Evolutionary conservation across 345 rosid species (phyloP).

Genomic region (Ailanthus altissimus): DNA sequence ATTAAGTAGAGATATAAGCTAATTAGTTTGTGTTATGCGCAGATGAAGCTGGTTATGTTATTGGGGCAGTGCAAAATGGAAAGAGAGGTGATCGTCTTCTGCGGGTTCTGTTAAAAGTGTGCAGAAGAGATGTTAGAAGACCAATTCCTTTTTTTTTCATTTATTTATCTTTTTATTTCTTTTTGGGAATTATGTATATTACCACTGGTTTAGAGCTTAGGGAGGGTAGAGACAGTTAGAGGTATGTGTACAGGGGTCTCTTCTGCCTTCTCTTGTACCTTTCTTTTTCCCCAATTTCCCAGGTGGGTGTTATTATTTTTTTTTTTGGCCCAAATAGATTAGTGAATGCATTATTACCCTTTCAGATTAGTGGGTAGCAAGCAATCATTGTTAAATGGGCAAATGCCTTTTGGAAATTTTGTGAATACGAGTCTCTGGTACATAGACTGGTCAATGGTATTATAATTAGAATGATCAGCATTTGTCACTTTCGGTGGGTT

Average conservation of each 20-base stretch:
- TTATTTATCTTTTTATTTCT: slow-evolving; percentile 2
- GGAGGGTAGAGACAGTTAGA: slow-evolving; percentile 56
- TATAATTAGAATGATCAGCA: slow-evolving; percentile 12
- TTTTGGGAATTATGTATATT: slow-evolving; percentile 56
- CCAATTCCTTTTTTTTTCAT: neutral
- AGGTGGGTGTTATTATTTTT: slow-evolving; percentile 34
- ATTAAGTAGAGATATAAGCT: neutral
- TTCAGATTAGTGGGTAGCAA: slow-evolving; percentile 40
- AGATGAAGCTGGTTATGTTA: slow-evolving; percentile 48
- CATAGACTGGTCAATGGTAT: slow-evolving; percentile 17
- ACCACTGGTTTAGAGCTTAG: slow-evolving; percentile 49
- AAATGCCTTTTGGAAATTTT: slow-evolving; percentile 47
- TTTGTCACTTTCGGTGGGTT: slow-evolving; percentile 14
- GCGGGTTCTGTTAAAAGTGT: slow-evolving; percentile 31
- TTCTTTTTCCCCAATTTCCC: slow-evolving; percentile 30
- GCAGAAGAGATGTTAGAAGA: slow-evolving; percentile 19
- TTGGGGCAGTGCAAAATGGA: slow-evolving; percentile 28
- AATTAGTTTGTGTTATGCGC: slow-evolving; percentile 22
- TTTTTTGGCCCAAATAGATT: slow-evolving; percentile 45
- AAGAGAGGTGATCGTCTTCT: slow-evolving; percentile 22
- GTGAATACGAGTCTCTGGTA: slow-evolving; percentile 46
- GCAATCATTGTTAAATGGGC: slow-evolving; percentile 42
- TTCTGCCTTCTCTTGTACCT: slow-evolving; percentile 32
- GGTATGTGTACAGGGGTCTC: slow-evolving; percentile 65
- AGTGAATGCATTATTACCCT: slow-evolving; percentile 54